Conservation (phyloP, 2,329 filamentous ascomycete species). For the Aspergillus neoniger region DNA sequence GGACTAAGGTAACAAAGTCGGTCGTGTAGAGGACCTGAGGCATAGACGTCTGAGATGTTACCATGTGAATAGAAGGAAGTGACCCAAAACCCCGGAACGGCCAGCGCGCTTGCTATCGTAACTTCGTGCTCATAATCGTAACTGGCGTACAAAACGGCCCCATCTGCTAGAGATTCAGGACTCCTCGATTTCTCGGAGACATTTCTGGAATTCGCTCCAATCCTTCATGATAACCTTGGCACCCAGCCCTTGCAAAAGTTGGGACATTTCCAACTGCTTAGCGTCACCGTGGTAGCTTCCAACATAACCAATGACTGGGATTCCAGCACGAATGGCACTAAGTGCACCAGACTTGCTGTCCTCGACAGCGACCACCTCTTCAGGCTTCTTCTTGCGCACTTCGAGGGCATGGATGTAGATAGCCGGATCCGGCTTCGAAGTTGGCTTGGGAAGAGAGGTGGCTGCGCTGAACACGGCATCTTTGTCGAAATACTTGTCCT, state of each 20-base stretch:
- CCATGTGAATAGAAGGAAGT: conserved; percentile 2
- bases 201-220: conserved; percentile 50
- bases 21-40: background rate
- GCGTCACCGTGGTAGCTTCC: conserved; percentile 68
- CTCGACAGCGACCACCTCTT: conserved; percentile 78
- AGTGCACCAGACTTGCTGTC: conserved; percentile 84
- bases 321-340: conserved; percentile 73
- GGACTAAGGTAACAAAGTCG: background rate
- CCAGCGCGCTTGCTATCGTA: conserved; percentile 36
- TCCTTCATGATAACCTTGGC: conserved; percentile 61
- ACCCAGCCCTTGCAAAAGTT: conserved; percentile 62
- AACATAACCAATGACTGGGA: conserved; percentile 81
- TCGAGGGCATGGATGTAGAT: conserved; percentile 80
- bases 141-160: conserved; percentile 13
- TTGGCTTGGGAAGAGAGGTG: conserved; percentile 74
- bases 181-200: conserved; percentile 46
- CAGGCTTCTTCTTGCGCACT: conserved; percentile 68
- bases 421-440: conserved; percentile 86
- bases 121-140: conserved; percentile 27
- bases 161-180: conserved; percentile 16
- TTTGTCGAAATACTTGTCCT: conserved; percentile 76
- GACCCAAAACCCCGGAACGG: conserved; percentile 5
- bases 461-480: conserved; percentile 80
- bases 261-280: conserved; percentile 66
- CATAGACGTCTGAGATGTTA: background rate